These are phyloP conservation scores for Maudiozyma barnettii DNA, from an alignment of 805 yeast species.

Conservation along the genomic window DNA sequence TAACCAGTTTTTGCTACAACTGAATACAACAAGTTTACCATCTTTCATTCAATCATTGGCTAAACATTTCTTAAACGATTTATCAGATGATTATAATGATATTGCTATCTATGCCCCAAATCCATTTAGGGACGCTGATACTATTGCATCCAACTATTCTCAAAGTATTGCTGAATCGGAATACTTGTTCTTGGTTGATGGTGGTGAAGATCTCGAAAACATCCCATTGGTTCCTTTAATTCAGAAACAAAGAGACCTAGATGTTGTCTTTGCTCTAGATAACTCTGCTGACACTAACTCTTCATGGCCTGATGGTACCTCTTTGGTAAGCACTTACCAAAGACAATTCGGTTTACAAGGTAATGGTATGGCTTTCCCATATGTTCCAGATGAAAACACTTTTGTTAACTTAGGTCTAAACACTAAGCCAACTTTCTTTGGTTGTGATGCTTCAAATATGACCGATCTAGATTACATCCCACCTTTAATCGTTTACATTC, in stretches of 20 bases:
- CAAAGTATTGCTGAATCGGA: conserved; percentile 33
- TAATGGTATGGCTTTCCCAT: conserved; percentile 60
- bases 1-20: conserved; percentile 51
- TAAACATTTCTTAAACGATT: conserved; percentile 35
- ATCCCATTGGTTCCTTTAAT: conserved; percentile 56
- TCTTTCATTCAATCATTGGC: conserved; percentile 33
- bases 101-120: conserved; percentile 66
- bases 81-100: conserved; percentile 47
- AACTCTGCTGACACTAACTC: conserved; percentile 55
- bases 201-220: conserved; percentile 61
- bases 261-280: conserved; percentile 57
- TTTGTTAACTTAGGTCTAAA: conserved; percentile 54
- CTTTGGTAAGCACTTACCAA: conserved; percentile 45
- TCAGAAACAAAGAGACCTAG: conserved; percentile 50
- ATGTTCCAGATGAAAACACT: conserved; percentile 62
- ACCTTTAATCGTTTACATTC: conserved; percentile 69
- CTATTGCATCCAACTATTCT: conserved; percentile 24
- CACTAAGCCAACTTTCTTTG: conserved; percentile 69
- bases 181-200: conserved; percentile 51
- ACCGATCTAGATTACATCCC: conserved; percentile 48
- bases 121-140: conserved; percentile 47
- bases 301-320: conserved; percentile 60
- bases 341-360: conserved; percentile 50
- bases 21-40: conserved; percentile 39
- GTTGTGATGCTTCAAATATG: conserved; percentile 61